Base-by-base conservation (phyloP, 2,329 filamentous ascomycete genomes). In the Alternaria postmessia region DNA sequence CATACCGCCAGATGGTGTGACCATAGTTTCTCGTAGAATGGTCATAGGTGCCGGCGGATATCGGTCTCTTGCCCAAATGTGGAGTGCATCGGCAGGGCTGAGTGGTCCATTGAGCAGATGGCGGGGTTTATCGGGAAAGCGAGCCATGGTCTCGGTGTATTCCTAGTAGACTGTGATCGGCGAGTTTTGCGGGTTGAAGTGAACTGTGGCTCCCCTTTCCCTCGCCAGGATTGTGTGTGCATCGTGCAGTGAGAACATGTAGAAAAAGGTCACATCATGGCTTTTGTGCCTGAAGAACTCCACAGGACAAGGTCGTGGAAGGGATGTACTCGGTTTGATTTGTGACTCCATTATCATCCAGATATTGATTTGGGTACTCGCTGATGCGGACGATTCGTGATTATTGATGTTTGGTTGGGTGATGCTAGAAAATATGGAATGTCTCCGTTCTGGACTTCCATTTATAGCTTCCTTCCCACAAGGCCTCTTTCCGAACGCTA, bases 201-300 rank as follows among this genome's bases (percentile, higher is more conserved):
- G 8, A 28, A 22, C 9, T 9, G 20, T 28, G n/a, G 7, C 8
- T 18, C 8, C 38, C 9, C 6, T 22, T 36, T 38, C 2, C 16
- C 7, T 16, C 11, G 48, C 11, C 32, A 51, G 32, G 18, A 51
- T 7, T n/a, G 7, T 42, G 14, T 52, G 49, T 11, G 49, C 49
- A 24, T 41, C 34, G 24, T 20, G n/a, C 16, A 53, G 26, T 16
- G 51, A 34, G 58, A 70, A 68, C 28, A 67, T 65, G 56, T 57
- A 64, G 30, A 65, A 61, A 16, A 68, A 61, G 6, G 52, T 65
- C 41, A 65, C 51, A 24, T 58, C 67, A 14, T 12, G 20, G 18
- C 44, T 51, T 20, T 24, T 20, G 48, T 67, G 54, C 8, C n/a
- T 43, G 47, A 57, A 53, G 38, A 42, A 53, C 16, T 42, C 20